phyloP scores from a whole-genome alignment of 225 moss, liverwort and hornwort genomes.

The Antitrichia curtipendula region DNA sequence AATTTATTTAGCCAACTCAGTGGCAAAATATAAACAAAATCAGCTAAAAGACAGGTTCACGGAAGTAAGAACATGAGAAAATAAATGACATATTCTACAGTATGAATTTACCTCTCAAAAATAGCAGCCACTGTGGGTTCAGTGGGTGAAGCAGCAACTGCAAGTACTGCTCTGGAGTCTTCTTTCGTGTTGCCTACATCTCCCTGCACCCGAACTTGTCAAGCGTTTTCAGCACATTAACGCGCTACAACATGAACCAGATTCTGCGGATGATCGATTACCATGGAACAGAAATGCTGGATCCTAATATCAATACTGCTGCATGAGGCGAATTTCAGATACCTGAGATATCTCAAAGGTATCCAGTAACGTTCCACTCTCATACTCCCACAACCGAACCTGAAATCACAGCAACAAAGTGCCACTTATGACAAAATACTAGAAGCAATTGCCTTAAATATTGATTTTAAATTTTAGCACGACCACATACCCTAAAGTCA shows the following conservation, averaged over 20 bases:
- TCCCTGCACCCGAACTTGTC: slow-evolving; percentile 27
- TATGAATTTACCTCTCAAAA: slow-evolving; percentile 40
- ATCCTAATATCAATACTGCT: background rate
- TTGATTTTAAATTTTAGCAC: too few relatives aligned
- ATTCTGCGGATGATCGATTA: background rate
- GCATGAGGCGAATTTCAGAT: slow-evolving; percentile 2
- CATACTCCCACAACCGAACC: slow-evolving; percentile 79
- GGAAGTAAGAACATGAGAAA: background rate
- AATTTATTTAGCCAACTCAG: background rate
- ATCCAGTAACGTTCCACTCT: slow-evolving; percentile 55
- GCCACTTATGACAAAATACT: too few relatives aligned
- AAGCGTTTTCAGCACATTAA: too few relatives aligned
- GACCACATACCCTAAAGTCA: background rate
- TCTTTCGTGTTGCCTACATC: slow-evolving; percentile 16
- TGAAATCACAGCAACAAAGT: slow-evolving; percentile 7
- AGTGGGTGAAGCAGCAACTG: slow-evolving; percentile 38
- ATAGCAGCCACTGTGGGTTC: slow-evolving; percentile 40
- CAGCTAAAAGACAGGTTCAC: background rate
- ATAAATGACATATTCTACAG: background rate
- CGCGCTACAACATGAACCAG: background rate
- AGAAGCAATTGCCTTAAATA: too few relatives aligned
- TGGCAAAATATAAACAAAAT: background rate
- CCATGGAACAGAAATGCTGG: background rate
- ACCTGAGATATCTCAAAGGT: slow-evolving; percentile 40
- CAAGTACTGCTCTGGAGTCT: slow-evolving; percentile 36